phyloP scores from a whole-genome alignment of 805 yeast genomes.

The Saccharomycopsis fermentans region DNA sequence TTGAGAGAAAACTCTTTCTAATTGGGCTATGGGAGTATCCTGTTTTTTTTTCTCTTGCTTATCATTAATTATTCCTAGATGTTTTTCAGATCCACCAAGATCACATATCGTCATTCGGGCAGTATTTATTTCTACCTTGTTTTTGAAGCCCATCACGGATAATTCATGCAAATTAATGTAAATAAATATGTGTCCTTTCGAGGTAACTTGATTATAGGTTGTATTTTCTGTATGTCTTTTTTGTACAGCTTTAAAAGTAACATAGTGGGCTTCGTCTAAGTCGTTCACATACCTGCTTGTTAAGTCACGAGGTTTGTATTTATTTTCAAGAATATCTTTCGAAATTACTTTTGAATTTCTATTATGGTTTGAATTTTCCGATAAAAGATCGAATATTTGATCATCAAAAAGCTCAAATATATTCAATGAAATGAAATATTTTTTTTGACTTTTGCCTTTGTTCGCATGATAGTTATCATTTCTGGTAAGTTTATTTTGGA shows the following conservation, averaged over 20 bases:
- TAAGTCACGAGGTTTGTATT: slow-evolving; percentile 34
- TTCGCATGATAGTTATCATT: neutral
- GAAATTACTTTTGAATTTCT: slow-evolving; percentile 29
- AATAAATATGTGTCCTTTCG: slow-evolving; percentile 43
- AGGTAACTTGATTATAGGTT: slow-evolving; percentile 33
- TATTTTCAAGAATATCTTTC: slow-evolving; percentile 34
- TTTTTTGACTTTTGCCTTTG: neutral
- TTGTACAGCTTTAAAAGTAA: slow-evolving; percentile 30
- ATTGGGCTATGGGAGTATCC: slow-evolving; percentile 37
- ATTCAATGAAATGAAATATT: slow-evolving; percentile 33
- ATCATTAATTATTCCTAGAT: slow-evolving; percentile 36
- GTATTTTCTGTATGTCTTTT: slow-evolving; percentile 36
- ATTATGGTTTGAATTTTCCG: neutral
- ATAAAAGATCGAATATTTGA: slow-evolving; percentile 30
- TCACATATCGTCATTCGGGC: slow-evolving; percentile 41
- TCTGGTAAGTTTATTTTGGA: neutral
- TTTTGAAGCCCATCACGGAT: slow-evolving; percentile 4
- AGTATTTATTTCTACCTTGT: slow-evolving; percentile 15
- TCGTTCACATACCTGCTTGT: slow-evolving; percentile 21
- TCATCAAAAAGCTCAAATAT: slow-evolving; percentile 46
- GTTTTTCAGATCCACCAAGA: slow-evolving; percentile 45
- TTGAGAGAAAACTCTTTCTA: slow-evolving; percentile 35
- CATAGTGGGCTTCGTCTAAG: slow-evolving; percentile 28
- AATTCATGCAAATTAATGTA: slow-evolving; percentile 30
- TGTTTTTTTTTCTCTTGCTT: slow-evolving; percentile 40